Percentiles rank a stretch among this genome's conserved stretches.
These are phyloP conservation scores for Polygonum aviculare DNA, from an alignment of 148 eudicot species.

Conservation along the genomic window DNA sequence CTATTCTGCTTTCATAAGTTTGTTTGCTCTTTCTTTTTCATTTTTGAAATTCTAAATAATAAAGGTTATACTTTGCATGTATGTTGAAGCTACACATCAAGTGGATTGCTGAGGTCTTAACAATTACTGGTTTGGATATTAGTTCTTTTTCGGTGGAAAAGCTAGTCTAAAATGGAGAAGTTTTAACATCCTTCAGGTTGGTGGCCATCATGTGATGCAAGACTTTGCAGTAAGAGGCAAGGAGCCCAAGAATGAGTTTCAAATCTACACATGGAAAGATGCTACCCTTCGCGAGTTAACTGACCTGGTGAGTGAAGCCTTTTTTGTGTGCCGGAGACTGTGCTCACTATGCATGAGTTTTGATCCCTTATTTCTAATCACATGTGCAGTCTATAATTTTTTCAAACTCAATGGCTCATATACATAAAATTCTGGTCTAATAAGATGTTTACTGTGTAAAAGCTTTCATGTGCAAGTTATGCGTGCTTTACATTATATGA, in stretches of 20 bases:
- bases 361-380: background rate
- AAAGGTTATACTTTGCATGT: background rate
- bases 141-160: background rate
- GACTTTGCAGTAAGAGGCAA: conserved; percentile 86
- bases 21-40: background rate
- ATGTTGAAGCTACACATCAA: background rate
- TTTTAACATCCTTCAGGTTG: conserved; percentile 32
- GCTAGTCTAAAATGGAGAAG: background rate
- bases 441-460: background rate
- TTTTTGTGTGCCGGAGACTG: background rate
- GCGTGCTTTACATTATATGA: background rate
- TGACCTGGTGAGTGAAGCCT: conserved; percentile 54
- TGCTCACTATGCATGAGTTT: background rate
- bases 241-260: conserved; percentile 94
- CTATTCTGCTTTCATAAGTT: background rate
- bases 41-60: background rate
- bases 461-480: background rate
- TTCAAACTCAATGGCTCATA: background rate
- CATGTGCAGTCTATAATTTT: background rate
- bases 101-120: background rate
- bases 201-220: conserved; percentile 64
- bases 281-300: conserved; percentile 91
- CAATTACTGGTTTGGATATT: background rate
- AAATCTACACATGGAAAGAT: conserved; percentile 97
- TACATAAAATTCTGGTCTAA: background rate